Conservation (phyloP, 805 yeast genomes). For the Lipomyces kockii region DNA sequence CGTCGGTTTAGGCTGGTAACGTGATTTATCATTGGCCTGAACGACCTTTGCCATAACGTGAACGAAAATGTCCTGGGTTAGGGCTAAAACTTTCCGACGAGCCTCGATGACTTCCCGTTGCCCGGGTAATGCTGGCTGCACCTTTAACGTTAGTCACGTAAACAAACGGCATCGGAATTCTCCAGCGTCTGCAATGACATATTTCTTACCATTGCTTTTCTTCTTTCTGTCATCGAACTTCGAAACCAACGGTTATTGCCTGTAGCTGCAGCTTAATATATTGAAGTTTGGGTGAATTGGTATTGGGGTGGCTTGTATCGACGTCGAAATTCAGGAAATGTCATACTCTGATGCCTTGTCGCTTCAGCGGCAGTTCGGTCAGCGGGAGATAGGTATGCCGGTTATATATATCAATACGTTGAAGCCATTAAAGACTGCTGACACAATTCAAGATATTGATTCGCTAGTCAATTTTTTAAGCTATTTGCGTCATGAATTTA, state of each 20-base stretch:
- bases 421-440: not conserved
- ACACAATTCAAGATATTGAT: constrained; percentile 1
- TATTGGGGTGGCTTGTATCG: not conserved
- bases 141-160: not conserved
- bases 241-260: not conserved
- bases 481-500: constrained; percentile 30
- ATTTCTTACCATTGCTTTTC: not conserved
- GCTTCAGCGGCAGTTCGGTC: constrained; percentile 16
- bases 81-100: not conserved
- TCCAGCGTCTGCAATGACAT: not conserved
- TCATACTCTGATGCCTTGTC: constrained; percentile 13
- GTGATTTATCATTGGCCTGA: not conserved
- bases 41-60: not conserved
- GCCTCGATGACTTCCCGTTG: not conserved
- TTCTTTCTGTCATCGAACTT: not conserved
- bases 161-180: not conserved
- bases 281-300: not conserved
- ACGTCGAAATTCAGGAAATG: constrained; percentile 2
- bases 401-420: no score
- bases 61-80: not conserved
- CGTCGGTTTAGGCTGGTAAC: not conserved
- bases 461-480: constrained; percentile 8
- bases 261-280: not conserved
- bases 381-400: constrained; percentile 16
- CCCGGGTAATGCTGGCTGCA: not conserved